Evolutionary conservation across 139 green algal genomes (phyloP), one percentile per base, ranked within the genome.

Genomic region (Pleodorina starrii): DNA sequence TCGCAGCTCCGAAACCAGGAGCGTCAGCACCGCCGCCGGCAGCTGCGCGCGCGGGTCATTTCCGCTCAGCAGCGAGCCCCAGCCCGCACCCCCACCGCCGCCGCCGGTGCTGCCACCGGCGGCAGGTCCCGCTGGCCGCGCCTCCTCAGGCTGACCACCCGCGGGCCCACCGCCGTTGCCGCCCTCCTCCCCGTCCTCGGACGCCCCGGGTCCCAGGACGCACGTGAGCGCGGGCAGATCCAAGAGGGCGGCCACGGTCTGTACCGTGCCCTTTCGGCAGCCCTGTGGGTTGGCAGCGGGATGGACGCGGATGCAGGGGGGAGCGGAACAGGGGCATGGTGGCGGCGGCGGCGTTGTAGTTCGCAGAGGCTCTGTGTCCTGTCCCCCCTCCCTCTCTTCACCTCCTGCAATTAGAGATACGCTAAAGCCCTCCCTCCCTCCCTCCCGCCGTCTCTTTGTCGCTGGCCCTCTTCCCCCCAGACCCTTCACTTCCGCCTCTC

Each of bases 21-120:
- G 40, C 2, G 36, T 38, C 1, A 85, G 38, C 5, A 23, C 25
- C 38, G 54, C 54, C 4, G 54, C 51, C 2, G 78, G 78, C 36
- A 85, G 40, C 25, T 74, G 54, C 36, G 78, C 42, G 23, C 78
- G 38, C 78, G 78, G 78, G 54, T 85, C 78, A 32, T 74, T 57
- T 21, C 78, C 78, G 54, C 5, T 57, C 23, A 85, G 78, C 38
- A 42, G 35, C 40, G 78, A 40, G 11, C 21, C 25, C 78, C 78
- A 57, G 54, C 54, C 38, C 5, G 5, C 36, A 43, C 5, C 1
- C 4, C 43, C 9, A 43, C 73, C 50, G 71, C 71, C 19, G 71
- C 71, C 40, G 71, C 66, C 10, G 66, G 12, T 17, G 29, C 23
- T 29, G 57, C 19, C 48, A 57, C n/a, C n/a, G n/a, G n/a, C n/a